Evolutionary conservation across 768 basidiomycete genomes (phyloP).

Genomic region (Rubroboletus satanas): DNA sequence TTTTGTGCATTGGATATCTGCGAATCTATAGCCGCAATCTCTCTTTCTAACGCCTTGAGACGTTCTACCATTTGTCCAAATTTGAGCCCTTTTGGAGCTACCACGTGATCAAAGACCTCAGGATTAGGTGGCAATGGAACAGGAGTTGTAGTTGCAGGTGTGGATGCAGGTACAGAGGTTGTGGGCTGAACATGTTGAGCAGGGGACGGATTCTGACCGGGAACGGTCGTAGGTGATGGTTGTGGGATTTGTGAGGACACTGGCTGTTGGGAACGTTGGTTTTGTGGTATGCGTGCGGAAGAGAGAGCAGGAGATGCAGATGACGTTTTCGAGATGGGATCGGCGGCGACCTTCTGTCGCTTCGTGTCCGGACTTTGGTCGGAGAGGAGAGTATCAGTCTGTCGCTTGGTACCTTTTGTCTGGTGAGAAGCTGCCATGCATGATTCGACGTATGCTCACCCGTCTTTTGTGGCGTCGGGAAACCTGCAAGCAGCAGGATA

Average conservation of each 20-base stretch:
- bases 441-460: constrained; percentile 21
- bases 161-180: constrained; percentile 3
- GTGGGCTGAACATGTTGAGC: constrained; percentile 6
- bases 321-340: constrained; percentile 17
- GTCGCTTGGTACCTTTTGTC: constrained; percentile 39
- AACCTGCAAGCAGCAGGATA: constrained; percentile 45
- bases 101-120: constrained; percentile 16
- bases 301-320: constrained; percentile 22
- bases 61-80: constrained; percentile 25
- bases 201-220: constrained; percentile 6
- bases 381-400: constrained; percentile 35
- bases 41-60: constrained; percentile 15
- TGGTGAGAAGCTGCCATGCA: constrained; percentile 10
- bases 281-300: constrained; percentile 20
- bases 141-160: constrained; percentile 7
- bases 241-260: constrained; percentile 19
- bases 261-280: constrained; percentile 20
- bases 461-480: constrained; percentile 35
- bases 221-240: constrained; percentile 7
- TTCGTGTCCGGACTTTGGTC: constrained; percentile 45
- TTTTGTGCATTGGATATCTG: constrained; percentile 13
- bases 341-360: constrained; percentile 27
- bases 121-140: constrained; percentile 3
- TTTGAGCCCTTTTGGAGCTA: constrained; percentile 7
- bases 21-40: constrained; percentile 12